Evolutionary conservation across 176 grass and related monocot genomes (phyloP).

Genomic region (bread wheat (Triticum aestivum)): IWGSC_CS_RefSeq_v2.1 NC_057813.1:664174625-664175124

Average conservation of each 20-base stretch:
- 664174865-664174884: slow-evolving; percentile 1
- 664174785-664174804: neutral
- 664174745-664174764: neutral
- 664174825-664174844: neutral
- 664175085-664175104: no score
- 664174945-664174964: neutral
- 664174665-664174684: slow-evolving; percentile 4
- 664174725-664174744: neutral
- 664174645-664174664: slow-evolving; percentile 7
- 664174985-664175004: neutral
- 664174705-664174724: slow-evolving; percentile 4
- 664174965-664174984: neutral
- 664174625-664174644: slow-evolving; percentile 14
- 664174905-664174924: neutral
- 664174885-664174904: neutral
- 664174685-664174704: slow-evolving; percentile 9
- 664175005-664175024: no score
- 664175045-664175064: no score
- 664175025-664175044: no score
- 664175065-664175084: no score
- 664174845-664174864: neutral
- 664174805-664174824: slow-evolving; percentile 10
- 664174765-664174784: slow-evolving; percentile 23
- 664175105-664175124: no score
- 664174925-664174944: neutral